Base-by-base conservation (phyloP, 139 green algal genomes). In the Tetratostichococcus sp. region DNA sequence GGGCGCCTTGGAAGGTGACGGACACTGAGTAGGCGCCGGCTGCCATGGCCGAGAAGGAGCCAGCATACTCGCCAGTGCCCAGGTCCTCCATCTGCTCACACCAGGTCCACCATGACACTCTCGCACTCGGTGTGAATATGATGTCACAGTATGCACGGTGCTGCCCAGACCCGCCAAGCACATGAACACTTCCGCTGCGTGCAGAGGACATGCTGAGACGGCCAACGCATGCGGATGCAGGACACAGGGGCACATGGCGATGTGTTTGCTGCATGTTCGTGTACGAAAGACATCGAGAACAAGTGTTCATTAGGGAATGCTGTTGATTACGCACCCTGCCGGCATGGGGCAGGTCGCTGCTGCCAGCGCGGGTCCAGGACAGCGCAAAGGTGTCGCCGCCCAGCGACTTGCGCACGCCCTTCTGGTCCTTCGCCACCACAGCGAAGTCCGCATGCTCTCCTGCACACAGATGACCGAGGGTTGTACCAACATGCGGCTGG, bases 351-450 rank as follows among this genome's bases (percentile, higher is more conserved):
- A 65, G 33, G 28, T 69, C 72, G 30, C 30, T 39, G 43, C 35
- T 65, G 69, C 70, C 67, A 43, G 34, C 42, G 50, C 59, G 75
- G 2, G 25, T 30, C 77, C 77, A 82, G 22, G 62, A 71, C 6
- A 82, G 66, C 25, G 67, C 66, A 69, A 82, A 82, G 1, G 32
- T 73, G 57, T 82, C 77, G 1, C 77, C 77, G 32, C 77, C 77
- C 26, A 82, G 31, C 0, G 70, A 77, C 67, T 82, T 82, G 26
- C 65, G 67, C 42, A 73, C 22, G 30, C 77, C 77, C 30, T 66
- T 32, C 1, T 43, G 31, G 19, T 82, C 77, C n/a, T 75, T 77
- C 4, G 77, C 72, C 23, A 77, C 34, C 30, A 82, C 35, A 11
- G 34, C 57, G 28, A 82, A 73, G 1, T 43, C 26, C 16, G 72